These are phyloP conservation scores for Acacia confusa DNA, from an alignment of 306 rosid species.

Conservation along the genomic window DNA sequence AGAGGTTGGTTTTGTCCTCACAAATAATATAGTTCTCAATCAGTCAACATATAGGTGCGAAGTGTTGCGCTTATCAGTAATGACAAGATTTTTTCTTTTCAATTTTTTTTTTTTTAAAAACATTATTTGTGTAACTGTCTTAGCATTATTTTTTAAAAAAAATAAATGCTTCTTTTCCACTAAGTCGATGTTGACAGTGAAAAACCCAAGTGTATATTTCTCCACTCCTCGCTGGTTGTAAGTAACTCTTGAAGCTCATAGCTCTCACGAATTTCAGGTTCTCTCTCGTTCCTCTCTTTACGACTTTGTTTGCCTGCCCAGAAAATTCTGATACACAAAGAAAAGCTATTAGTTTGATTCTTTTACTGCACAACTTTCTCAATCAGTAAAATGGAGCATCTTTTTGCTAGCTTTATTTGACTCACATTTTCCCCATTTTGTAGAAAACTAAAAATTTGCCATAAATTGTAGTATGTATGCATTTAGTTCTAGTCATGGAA, in stretches of 20 bases:
- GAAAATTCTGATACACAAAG: slow-evolving; percentile 8
- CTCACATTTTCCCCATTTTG: neutral
- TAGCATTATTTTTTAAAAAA: no score
- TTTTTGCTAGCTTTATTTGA: neutral
- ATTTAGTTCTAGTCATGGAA: neutral
- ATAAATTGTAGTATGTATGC: neutral
- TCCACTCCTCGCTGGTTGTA: slow-evolving; percentile 2
- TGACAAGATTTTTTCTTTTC: no score
- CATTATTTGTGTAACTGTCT: no score
- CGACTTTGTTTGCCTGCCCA: slow-evolving; percentile 1
- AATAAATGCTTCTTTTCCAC: slow-evolving; percentile 24
- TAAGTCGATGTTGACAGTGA: slow-evolving; percentile 45
- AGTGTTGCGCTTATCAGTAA: neutral
- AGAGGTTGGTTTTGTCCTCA: neutral
- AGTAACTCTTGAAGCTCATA: neutral
- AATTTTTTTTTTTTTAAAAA: no score
- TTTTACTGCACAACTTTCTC: neutral
- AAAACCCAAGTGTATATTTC: slow-evolving; percentile 24
- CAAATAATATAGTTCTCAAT: no score
- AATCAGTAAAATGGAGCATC: neutral
- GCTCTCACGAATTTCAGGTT: slow-evolving; percentile 21
- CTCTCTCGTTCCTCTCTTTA: neutral
- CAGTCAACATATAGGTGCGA: neutral
- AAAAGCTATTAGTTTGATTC: neutral
- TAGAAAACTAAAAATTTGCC: neutral